These are phyloP conservation scores for Immersiporthe knoxdaviesiana DNA, from an alignment of 2,329 filamentous ascomycete genomes.

Conservation along the genomic window DNA sequence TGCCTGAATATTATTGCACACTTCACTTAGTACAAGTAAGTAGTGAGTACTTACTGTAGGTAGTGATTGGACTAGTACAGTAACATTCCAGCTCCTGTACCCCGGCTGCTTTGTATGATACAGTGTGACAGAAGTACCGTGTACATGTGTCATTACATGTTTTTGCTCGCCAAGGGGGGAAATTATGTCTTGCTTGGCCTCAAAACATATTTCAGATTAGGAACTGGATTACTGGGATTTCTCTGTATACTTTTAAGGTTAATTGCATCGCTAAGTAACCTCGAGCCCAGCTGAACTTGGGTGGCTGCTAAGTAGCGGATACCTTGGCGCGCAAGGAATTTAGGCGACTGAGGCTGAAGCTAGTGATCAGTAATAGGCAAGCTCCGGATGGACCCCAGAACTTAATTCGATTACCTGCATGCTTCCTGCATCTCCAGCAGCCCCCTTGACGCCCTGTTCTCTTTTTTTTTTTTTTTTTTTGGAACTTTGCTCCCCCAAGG, in stretches of 20 bases:
- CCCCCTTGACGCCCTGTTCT: not conserved
- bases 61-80: too few species aligned
- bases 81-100: too few species aligned
- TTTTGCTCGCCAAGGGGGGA: not conserved
- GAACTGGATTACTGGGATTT: not conserved
- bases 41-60: too few species aligned
- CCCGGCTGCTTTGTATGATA: not conserved
- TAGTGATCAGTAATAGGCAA: constrained; percentile 7
- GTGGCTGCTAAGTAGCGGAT: not conserved
- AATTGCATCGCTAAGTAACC: not conserved
- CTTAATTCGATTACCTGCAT: constrained; percentile 6
- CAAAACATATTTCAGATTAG: not conserved
- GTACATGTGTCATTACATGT: not conserved
- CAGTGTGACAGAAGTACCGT: not conserved
- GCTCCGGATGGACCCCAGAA: not conserved
- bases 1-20: not conserved
- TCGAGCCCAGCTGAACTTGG: not conserved
- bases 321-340: constrained; percentile 1
- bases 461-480: too few species aligned
- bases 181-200: not conserved
- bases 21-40: too few species aligned
- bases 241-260: not conserved
- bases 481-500: too few species aligned
- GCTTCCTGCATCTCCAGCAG: constrained; percentile 6
- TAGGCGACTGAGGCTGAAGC: constrained; percentile 5